Percentiles rank a stretch among this genome's conserved stretches.
Conservation (phyloP, 2,329 filamentous ascomycete species). For the Nemania diffusa region DNA sequence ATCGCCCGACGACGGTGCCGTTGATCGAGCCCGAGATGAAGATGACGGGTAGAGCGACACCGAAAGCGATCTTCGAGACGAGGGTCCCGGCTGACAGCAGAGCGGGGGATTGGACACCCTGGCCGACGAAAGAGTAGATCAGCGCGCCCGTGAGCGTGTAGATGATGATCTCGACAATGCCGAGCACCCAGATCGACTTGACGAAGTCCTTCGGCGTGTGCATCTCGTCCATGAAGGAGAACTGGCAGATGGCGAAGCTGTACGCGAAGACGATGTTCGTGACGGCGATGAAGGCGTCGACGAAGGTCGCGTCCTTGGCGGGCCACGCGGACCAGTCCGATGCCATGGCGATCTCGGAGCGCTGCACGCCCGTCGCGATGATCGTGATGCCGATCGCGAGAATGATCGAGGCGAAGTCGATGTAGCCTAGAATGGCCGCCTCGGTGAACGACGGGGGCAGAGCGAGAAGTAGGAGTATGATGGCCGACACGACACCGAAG, state of each 20-base stretch:
- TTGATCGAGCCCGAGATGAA: constrained; percentile 73
- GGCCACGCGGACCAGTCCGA: constrained; percentile 51
- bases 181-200: constrained; percentile 61
- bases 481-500: constrained; percentile 65
- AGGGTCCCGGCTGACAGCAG: constrained; percentile 65
- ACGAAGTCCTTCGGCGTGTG: constrained; percentile 54
- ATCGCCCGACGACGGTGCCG: constrained; percentile 62
- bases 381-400: constrained; percentile 68
- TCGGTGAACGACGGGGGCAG: constrained; percentile 68
- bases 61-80: constrained; percentile 69
- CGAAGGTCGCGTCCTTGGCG: constrained; percentile 52
- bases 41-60: constrained; percentile 71
- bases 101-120: constrained; percentile 67
- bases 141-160: constrained; percentile 70
- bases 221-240: constrained; percentile 54
- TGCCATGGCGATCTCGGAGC: constrained; percentile 34
- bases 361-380: constrained; percentile 63
- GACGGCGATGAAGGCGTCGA: constrained; percentile 62
- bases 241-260: constrained; percentile 54
- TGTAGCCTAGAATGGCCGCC: constrained; percentile 66
- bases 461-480: constrained; percentile 64
- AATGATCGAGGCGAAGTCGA: constrained; percentile 68
- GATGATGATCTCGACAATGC: constrained; percentile 64
- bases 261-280: constrained; percentile 73
- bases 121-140: constrained; percentile 71